Conservation (phyloP, 2,329 filamentous ascomycete species). For the Waltergamsia citrina region DNA sequence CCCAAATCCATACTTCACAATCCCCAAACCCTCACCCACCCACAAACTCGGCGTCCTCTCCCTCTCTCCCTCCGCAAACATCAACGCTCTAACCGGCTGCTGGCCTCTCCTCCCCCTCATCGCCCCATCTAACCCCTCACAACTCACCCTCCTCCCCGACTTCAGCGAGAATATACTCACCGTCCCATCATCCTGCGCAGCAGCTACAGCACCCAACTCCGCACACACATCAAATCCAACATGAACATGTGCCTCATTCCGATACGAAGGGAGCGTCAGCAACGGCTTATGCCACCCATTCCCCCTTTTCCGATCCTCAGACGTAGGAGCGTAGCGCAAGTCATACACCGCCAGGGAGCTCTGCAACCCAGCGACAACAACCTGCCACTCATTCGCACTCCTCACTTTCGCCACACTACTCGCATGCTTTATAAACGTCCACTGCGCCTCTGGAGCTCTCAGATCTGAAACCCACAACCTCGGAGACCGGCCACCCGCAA, state of each 20-base stretch:
- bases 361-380: constrained; percentile 42
- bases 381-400: constrained; percentile 35
- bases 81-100: constrained; percentile 32
- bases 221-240: constrained; percentile 20
- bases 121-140: constrained; percentile 7
- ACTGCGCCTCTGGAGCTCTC: constrained; percentile 23
- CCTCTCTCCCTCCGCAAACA: constrained; percentile 24
- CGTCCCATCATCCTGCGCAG: constrained; percentile 39
- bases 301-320: no score
- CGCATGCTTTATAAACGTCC: constrained; percentile 21
- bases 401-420: constrained; percentile 39
- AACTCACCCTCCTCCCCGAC: constrained; percentile 29
- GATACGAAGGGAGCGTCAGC: constrained; percentile 38
- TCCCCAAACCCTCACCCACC: constrained; percentile 22
- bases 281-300: no score
- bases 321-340: constrained; percentile 41
- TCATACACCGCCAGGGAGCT: constrained; percentile 47
- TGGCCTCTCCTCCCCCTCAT: constrained; percentile 9
- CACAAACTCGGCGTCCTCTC: constrained; percentile 38
- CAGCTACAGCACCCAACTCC: constrained; percentile 39
- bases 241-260: constrained; percentile 42
- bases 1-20: constrained; percentile 37
- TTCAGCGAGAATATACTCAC: constrained; percentile 39
- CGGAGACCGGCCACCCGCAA: constrained; percentile 41
- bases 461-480: constrained; percentile 35